Conservation (phyloP, 1,284 basidiomycete genomes). For the Pseudozyma hubeiensis region DNA sequence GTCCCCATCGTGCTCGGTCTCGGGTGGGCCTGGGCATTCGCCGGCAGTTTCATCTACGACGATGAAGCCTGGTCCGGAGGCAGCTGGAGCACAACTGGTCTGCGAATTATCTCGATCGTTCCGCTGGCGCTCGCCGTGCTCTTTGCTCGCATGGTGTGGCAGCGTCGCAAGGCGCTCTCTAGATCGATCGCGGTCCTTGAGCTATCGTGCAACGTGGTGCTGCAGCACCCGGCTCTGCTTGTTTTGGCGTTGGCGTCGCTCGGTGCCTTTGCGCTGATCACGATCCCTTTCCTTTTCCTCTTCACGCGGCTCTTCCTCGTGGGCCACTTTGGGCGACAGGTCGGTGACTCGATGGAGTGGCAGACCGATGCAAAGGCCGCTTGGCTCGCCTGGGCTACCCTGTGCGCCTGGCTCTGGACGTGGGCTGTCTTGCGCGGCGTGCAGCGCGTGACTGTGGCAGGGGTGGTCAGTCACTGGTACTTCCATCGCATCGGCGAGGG, state of each 20-base stretch:
- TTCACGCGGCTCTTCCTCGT: conserved; percentile 76
- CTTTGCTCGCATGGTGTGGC: conserved; percentile 79
- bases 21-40: conserved; percentile 86
- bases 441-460: conserved; percentile 80
- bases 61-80: conserved; percentile 76
- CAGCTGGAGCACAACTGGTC: conserved; percentile 84
- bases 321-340: conserved; percentile 61
- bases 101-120: conserved; percentile 81
- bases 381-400: conserved; percentile 79
- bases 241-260: conserved; percentile 83
- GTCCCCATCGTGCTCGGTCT: conserved; percentile 82
- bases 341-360: conserved; percentile 73
- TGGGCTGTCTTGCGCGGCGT: conserved; percentile 88
- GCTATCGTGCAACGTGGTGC: conserved; percentile 81
- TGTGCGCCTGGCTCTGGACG: conserved; percentile 86
- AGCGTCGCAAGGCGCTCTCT: conserved; percentile 74
- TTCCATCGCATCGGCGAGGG: conserved; percentile 72
- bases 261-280: conserved; percentile 77
- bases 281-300: conserved; percentile 85
- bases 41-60: conserved; percentile 88
- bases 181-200: conserved; percentile 80
- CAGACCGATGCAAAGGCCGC: conserved; percentile 83
- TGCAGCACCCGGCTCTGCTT: conserved; percentile 83
- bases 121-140: conserved; percentile 79
- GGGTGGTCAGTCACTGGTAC: conserved; percentile 91